Evolutionary conservation across 441 rosid genomes (phyloP).

Genomic region (Eutrema salsugineum): DNA sequence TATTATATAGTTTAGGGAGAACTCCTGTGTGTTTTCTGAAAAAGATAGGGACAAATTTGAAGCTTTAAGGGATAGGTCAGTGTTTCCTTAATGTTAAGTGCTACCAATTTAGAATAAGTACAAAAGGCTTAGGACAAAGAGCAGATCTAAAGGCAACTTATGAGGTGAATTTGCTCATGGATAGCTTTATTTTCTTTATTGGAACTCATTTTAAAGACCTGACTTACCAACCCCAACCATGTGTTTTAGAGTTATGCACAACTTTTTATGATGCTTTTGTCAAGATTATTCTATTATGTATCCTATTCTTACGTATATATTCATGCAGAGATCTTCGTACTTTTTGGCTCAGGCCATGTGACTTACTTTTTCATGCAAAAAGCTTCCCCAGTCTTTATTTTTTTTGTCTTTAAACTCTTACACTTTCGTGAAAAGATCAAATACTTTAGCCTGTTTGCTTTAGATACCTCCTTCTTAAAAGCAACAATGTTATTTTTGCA

Average conservation of each 20-base stretch:
- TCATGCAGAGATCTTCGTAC: constrained; percentile 39
- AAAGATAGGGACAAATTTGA: constrained; percentile 12
- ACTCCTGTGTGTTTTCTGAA: not conserved
- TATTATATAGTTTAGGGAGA: not conserved
- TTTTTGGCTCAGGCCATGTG: constrained; percentile 33
- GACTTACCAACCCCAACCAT: constrained; percentile 43
- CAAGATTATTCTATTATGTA: constrained; percentile 27
- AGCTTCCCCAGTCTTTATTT: constrained; percentile 16
- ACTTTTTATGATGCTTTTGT: constrained; percentile 36
- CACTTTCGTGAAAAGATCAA: constrained; percentile 28
- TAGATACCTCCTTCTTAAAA: constrained; percentile 32
- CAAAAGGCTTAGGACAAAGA: constrained; percentile 28
- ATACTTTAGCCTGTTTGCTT: constrained; percentile 21
- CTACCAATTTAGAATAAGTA: constrained; percentile 25
- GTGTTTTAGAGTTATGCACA: constrained; percentile 35
- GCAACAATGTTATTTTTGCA: constrained; percentile 29
- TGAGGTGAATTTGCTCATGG: constrained; percentile 28
- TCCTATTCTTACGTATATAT: constrained; percentile 34
- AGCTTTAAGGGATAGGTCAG: constrained; percentile 12
- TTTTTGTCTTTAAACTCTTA: constrained; percentile 31
- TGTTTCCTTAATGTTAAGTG: constrained; percentile 13
- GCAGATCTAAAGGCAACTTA: constrained; percentile 33
- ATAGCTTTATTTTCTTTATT: constrained; percentile 26
- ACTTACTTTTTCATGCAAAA: constrained; percentile 39
- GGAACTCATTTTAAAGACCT: constrained; percentile 34